These are phyloP conservation scores for Yamadazyma epiphylla DNA, from an alignment of 1,139 yeast genomes.

Conservation along the genomic window DNA sequence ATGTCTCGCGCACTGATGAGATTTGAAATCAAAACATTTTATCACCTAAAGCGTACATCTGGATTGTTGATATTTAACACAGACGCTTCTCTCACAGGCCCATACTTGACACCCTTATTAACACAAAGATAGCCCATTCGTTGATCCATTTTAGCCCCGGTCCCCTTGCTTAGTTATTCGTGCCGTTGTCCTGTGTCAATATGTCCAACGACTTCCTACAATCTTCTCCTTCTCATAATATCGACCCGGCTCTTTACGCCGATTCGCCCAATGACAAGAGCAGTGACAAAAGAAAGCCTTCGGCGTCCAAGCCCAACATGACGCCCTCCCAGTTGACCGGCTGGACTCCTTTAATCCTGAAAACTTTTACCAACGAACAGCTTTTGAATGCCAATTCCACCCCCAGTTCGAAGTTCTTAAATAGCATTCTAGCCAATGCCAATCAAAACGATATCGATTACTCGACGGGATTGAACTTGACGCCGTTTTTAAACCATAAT, in stretches of 20 bases:
- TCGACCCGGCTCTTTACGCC: constrained; percentile 19
- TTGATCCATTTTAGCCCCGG: too few species aligned
- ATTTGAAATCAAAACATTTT: background rate
- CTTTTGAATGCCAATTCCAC: constrained; percentile 34
- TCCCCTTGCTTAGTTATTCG: too few species aligned
- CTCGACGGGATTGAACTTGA: constrained; percentile 38
- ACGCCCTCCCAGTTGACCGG: constrained; percentile 34
- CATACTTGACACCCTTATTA: too few species aligned
- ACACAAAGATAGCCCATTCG: too few species aligned
- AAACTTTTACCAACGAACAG: constrained; percentile 36
- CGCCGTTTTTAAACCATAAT: constrained; percentile 44
- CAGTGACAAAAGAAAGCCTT: constrained; percentile 8
- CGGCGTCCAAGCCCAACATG: constrained; percentile 4
- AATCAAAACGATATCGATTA: constrained; percentile 24
- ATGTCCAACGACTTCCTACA: constrained; percentile 34
- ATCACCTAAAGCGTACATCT: too few species aligned
- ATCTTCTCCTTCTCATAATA: constrained; percentile 29
- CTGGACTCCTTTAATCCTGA: constrained; percentile 44
- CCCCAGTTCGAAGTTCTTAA: constrained; percentile 27
- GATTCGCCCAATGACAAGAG: constrained; percentile 9
- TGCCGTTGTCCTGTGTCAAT: background rate
- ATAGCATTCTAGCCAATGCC: constrained; percentile 14
- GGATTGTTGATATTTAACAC: too few species aligned
- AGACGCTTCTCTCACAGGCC: too few species aligned
- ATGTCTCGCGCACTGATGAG: background rate